These are phyloP conservation scores for Fagus sylvatica DNA, from an alignment of 306 rosid species.

Conservation along the genomic window DNA sequence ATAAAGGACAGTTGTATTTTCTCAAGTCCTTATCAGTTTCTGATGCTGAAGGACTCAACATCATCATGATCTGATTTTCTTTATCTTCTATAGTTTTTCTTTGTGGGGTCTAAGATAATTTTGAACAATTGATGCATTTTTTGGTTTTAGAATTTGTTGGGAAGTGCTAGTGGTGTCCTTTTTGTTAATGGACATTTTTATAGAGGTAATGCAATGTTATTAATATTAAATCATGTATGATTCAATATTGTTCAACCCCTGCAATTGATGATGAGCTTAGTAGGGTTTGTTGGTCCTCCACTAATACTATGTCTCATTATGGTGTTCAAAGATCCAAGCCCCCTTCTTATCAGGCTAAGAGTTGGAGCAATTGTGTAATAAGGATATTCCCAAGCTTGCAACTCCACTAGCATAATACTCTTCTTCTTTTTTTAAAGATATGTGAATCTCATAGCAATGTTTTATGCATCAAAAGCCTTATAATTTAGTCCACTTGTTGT, in stretches of 20 bases:
- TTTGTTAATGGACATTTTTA: constrained; percentile 3
- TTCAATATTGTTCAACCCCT: not conserved
- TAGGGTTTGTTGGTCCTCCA: constrained; percentile 25
- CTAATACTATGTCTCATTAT: constrained; percentile 7
- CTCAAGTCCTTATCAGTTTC: not conserved
- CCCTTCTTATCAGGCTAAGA: not conserved
- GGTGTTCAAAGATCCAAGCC: not conserved
- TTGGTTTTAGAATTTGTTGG: constrained; percentile 13
- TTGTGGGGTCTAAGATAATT: not conserved
- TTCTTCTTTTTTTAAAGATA: not conserved
- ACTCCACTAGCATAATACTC: not conserved
- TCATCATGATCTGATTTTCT: not conserved
- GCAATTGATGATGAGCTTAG: constrained; percentile 11
- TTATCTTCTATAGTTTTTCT: not conserved
- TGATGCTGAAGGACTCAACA: not conserved
- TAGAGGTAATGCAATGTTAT: not conserved
- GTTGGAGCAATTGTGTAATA: not conserved
- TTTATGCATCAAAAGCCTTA: too few species aligned
- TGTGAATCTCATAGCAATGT: too few species aligned
- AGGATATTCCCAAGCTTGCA: not conserved
- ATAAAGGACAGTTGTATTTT: not conserved
- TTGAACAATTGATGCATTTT: not conserved
- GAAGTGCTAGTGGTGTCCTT: constrained; percentile 14
- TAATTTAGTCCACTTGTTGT: too few species aligned
- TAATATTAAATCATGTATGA: not conserved